Percentiles rank a stretch among this genome's conserved stretches.
These are phyloP conservation scores for Paraphysoderma sedebokerense DNA, from an alignment of 371 early-diverging fungal species.

Conservation along the genomic window DNA sequence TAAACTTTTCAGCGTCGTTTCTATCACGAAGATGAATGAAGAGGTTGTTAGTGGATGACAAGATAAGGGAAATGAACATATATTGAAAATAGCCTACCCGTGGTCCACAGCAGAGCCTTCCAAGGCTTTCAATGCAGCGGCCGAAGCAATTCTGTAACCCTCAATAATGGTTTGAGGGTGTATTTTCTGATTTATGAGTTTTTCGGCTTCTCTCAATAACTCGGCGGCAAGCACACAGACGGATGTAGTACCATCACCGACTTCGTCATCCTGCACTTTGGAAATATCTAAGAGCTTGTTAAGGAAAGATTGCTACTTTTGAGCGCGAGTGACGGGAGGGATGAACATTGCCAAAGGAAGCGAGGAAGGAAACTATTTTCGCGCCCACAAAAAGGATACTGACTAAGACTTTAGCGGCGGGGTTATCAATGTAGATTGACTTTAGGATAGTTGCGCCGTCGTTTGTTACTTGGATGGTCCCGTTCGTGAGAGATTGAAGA, in stretches of 20 bases:
- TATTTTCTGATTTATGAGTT: conserved; percentile 79
- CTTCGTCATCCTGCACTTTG: conserved; percentile 99
- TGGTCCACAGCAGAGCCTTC: conserved; percentile 71
- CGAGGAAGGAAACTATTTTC: neutral
- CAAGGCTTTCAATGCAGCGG: conserved; percentile 72
- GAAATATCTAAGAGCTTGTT: conserved; percentile 80
- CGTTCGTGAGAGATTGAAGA: conserved; percentile 73
- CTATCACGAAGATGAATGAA: conserved; percentile 16
- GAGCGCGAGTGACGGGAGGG: too few relatives aligned
- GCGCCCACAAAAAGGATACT: conserved; percentile 20
- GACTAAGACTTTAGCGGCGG: conserved; percentile 97
- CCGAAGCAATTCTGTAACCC: conserved; percentile 87
- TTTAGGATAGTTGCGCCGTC: conserved; percentile 99
- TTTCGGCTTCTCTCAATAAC: conserved; percentile 91
- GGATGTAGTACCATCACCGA: conserved; percentile 99
- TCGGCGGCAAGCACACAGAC: conserved; percentile 97
- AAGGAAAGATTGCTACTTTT: too few relatives aligned
- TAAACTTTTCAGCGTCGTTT: conserved; percentile 41
- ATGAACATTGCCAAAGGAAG: conserved; percentile 1
- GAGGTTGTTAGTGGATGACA: conserved; percentile 2
- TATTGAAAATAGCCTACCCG: conserved; percentile 21
- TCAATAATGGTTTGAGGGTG: conserved; percentile 98
- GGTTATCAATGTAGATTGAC: conserved; percentile 93
- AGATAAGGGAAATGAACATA: conserved; percentile 4
- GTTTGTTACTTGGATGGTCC: conserved; percentile 92